These are phyloP conservation scores for Trichomonas tenax DNA, from an alignment of 208 protist genomes.

Conservation along the genomic window DNA sequence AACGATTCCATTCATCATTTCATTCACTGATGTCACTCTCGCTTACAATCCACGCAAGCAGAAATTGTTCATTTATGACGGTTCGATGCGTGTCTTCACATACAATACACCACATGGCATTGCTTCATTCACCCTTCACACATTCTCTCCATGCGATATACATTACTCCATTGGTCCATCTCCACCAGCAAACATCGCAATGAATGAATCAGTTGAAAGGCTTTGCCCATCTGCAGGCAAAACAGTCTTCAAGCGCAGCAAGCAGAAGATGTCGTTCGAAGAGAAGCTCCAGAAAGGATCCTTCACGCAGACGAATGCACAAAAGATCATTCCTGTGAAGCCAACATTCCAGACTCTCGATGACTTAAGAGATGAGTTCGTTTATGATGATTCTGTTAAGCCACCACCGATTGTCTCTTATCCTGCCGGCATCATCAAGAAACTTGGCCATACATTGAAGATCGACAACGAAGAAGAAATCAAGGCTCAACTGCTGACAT, in stretches of 20 bases:
- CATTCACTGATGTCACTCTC: not conserved
- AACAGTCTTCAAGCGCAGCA: not conserved
- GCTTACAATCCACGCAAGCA: not conserved
- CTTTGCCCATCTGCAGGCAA: not conserved
- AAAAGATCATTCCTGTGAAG: not conserved
- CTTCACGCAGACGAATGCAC: not conserved
- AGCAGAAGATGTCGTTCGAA: not conserved
- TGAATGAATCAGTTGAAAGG: not conserved
- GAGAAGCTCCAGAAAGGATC: not conserved
- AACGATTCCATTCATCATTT: not conserved
- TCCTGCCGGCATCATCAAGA: not conserved
- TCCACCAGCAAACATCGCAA: not conserved
- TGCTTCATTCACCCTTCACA: not conserved
- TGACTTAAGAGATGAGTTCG: not conserved
- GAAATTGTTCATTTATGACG: not conserved
- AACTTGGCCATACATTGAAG: not conserved
- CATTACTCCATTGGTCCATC: not conserved
- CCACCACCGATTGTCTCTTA: not conserved
- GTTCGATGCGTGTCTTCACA: not conserved
- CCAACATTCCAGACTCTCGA: not conserved
- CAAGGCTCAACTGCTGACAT: not conserved
- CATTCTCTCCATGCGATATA: not conserved
- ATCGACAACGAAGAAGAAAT: not conserved
- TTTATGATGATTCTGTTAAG: not conserved
- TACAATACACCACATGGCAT: not conserved